Conservation (phyloP, 73 alveolate genomes). For the Urostyla sp. region DNA sequence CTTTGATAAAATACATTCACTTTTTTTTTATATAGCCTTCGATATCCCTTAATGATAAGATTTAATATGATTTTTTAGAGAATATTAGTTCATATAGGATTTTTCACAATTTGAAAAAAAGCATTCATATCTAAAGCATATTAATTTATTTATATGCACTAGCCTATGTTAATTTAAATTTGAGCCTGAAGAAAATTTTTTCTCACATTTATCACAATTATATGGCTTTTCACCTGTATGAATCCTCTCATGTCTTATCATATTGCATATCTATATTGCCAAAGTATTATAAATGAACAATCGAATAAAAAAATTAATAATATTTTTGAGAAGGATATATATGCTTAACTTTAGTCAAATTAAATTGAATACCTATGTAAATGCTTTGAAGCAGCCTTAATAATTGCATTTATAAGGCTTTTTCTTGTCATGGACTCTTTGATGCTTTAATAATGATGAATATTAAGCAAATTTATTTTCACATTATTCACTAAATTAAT, state of each 20-base stretch:
- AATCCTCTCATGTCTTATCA: conserved; percentile 55
- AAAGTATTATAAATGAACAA: too few species aligned
- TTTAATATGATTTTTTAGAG: conserved; percentile 48
- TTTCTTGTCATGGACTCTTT: conserved; percentile 63
- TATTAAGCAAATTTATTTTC: conserved; percentile 52
- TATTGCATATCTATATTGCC: conserved; percentile 1
- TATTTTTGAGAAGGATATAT: too few species aligned
- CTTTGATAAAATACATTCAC: too few species aligned
- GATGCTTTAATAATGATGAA: conserved; percentile 52
- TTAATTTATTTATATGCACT: too few species aligned
- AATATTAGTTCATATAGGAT: conserved; percentile 19
- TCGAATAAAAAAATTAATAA: too few species aligned
- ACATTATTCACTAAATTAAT: background rate
- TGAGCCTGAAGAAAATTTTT: conserved; percentile 48
- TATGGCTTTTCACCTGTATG: conserved; percentile 61
- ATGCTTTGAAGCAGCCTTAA: conserved; percentile 50
- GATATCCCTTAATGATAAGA: too few species aligned
- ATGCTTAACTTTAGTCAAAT: too few species aligned
- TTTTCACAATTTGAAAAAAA: background rate
- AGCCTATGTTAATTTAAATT: conserved; percentile 52
- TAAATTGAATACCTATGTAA: conserved; percentile 19
- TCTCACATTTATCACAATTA: conserved; percentile 33
- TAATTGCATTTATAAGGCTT: conserved; percentile 50
- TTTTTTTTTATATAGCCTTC: too few species aligned
- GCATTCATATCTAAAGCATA: conserved; percentile 7